These are phyloP conservation scores for Schizopora paradoxa DNA, from an alignment of 1,284 basidiomycete genomes.

Conservation along the genomic window DNA sequence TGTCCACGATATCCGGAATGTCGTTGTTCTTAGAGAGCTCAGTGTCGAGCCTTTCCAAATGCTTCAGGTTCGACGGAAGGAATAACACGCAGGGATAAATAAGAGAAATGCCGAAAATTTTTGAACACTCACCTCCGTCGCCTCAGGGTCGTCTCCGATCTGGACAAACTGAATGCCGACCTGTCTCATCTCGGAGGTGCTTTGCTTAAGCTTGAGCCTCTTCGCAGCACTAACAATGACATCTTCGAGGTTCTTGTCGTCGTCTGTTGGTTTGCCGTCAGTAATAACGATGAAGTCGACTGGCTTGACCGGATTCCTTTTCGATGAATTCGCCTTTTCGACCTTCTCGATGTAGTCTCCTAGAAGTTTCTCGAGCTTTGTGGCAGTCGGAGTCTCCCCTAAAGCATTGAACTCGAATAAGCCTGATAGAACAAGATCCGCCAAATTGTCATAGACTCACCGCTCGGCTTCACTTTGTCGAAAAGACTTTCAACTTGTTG, in stretches of 20 bases:
- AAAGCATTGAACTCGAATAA: no score
- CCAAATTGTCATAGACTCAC: no score
- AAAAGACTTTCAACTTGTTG: no score
- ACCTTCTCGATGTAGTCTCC: slow-evolving; percentile 20
- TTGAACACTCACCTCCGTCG: no score
- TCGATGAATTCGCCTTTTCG: slow-evolving; percentile 17
- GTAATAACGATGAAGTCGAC: slow-evolving; percentile 42
- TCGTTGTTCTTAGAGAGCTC: no score
- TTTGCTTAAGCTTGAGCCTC: slow-evolving; percentile 37
- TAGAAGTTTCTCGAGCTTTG: slow-evolving; percentile 12
- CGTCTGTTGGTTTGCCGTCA: slow-evolving; percentile 49
- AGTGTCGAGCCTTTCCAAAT: no score
- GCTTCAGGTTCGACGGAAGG: no score
- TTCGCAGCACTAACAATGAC: slow-evolving; percentile 45
- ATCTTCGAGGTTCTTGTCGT: slow-evolving; percentile 43
- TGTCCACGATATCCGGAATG: no score
- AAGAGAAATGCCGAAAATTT: no score
- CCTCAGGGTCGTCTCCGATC: slow-evolving; percentile 41
- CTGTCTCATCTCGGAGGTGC: slow-evolving; percentile 31
- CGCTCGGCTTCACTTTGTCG: no score
- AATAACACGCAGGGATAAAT: no score
- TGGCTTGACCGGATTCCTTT: slow-evolving; percentile 30
- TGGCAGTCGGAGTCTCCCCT: slow-evolving; percentile 3
- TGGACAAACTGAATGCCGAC: slow-evolving; percentile 52
- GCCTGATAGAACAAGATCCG: no score